Evolutionary conservation across 2,329 filamentous ascomycete genomes (phyloP), one percentile per base, ranked within the genome.

Genomic region (Exophiala bonariae): DNA sequence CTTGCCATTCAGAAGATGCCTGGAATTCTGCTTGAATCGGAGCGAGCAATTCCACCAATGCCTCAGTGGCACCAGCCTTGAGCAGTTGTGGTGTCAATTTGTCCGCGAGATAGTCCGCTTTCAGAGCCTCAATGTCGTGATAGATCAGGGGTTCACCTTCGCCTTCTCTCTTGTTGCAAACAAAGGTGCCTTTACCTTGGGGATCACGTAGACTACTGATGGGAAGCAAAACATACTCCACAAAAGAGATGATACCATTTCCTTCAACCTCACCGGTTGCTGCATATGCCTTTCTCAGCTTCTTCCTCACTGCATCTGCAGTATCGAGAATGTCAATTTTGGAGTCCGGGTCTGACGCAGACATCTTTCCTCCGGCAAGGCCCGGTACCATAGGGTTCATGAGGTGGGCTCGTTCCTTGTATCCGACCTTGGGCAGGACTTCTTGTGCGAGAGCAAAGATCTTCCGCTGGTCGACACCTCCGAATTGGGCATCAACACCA

Each of bases 251-350:
- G 10, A 97, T 75, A 16, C 92, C 93, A 64, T 97, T 97, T 22
- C 85, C 87, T 60, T 95, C 89, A 3, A 88, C 77, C 19, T 86
- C 77, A 61, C 83, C 82, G 23, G 90, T 90, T 13, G 82, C 80
- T 17, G 87, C 87, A 54, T 86, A 81, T 0, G 92, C 90, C 69
- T 96, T 96, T 63, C 84, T 84, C 43, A 95, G 76, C 76, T 96
- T 96, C 75, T 86, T 89, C 58, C 78, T 74, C 11, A 97, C 86
- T 2, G 73, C 70, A 0, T 95, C 89, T 0, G 86, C 74, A 0
- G 79, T 58, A 63, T 97, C 93, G 14, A 97, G 80, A n/a, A 97
- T 77, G 63, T 97, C 93, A 57, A 97, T 95, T 72, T 96, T 96
- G 63, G 83, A 88, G 67, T 91, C 85, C 59, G 72, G 70, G 59